phyloP scores from a whole-genome alignment of 331 rosid genomes.

The Acacia pycnantha region DNA sequence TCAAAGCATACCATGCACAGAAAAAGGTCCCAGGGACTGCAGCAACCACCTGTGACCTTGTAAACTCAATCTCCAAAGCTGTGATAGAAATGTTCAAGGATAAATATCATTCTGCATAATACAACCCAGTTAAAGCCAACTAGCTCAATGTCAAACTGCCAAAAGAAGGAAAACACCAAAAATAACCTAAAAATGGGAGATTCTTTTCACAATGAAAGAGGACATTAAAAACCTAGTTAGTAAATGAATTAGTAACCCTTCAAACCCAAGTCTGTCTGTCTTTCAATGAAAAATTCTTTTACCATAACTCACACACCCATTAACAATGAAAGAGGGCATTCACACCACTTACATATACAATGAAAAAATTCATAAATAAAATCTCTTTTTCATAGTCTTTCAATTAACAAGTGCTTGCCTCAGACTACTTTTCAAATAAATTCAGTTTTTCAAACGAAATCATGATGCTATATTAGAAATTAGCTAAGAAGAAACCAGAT shows the following conservation, averaged over 20 bases:
- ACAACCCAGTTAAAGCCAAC: constrained; percentile 50
- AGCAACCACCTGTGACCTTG: constrained; percentile 87
- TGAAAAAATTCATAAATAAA: neutral
- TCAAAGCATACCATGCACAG: constrained; percentile 92
- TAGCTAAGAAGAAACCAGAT: neutral
- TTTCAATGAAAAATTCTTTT: too few species aligned
- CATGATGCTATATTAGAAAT: neutral
- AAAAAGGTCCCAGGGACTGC: constrained; percentile 92
- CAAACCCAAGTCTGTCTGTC: neutral
- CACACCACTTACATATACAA: neutral
- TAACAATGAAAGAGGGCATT: too few species aligned
- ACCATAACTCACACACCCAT: too few species aligned
- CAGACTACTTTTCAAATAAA: neutral
- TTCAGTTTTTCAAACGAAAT: neutral
- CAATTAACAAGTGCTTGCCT: neutral
- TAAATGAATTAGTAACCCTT: neutral
- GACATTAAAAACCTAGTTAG: neutral
- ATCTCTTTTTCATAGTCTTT: neutral
- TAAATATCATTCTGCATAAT: constrained; percentile 65
- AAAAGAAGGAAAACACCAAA: constrained; percentile 11
- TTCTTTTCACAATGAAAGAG: constrained; percentile 1
- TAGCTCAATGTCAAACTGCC: constrained; percentile 38
- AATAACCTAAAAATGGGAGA: neutral
- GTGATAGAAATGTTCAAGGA: constrained; percentile 62
- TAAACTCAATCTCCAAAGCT: constrained; percentile 97